Evolutionary conservation across 129 eudicot genomes (phyloP).

Genomic region (Ambrosia trifida): DNA sequence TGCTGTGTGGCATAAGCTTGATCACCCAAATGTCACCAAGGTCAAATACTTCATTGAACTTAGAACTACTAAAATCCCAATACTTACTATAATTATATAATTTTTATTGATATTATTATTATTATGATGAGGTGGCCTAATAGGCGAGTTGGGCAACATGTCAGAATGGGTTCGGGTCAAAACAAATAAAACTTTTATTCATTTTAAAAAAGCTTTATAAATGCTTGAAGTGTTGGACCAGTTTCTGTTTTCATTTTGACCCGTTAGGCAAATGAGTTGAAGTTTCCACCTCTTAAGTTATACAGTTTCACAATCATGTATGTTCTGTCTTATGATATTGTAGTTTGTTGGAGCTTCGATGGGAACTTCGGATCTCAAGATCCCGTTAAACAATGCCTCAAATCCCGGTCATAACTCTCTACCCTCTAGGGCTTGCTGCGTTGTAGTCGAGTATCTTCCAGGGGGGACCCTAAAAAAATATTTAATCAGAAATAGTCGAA

Average conservation of each 20-base stretch:
- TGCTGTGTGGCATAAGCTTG: constrained; percentile 78
- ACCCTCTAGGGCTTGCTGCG: constrained; percentile 43
- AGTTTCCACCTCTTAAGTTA: not conserved
- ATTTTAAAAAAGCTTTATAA: too few species aligned
- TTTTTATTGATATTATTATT: not conserved
- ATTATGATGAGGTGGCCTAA: not conserved
- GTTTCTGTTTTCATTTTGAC: not conserved
- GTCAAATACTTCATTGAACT: constrained; percentile 31
- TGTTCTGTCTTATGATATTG: not conserved
- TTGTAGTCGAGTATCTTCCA: constrained; percentile 66
- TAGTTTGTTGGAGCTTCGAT: constrained; percentile 4
- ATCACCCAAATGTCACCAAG: constrained; percentile 83
- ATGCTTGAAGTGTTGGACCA: not conserved
- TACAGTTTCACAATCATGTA: not conserved
- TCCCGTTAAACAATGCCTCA: not conserved
- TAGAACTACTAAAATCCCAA: not conserved
- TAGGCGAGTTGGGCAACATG: not conserved
- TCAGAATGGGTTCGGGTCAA: not conserved
- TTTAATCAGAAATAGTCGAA: constrained; percentile 40
- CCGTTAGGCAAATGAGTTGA: not conserved
- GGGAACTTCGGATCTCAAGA: constrained; percentile 1
- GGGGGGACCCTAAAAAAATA: constrained; percentile 57
- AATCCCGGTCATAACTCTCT: not conserved
- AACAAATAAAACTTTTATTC: not conserved
- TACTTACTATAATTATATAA: too few species aligned